Conservation (phyloP, 169 alveolate species). For the Plasmodium gallinaceum region DNA sequence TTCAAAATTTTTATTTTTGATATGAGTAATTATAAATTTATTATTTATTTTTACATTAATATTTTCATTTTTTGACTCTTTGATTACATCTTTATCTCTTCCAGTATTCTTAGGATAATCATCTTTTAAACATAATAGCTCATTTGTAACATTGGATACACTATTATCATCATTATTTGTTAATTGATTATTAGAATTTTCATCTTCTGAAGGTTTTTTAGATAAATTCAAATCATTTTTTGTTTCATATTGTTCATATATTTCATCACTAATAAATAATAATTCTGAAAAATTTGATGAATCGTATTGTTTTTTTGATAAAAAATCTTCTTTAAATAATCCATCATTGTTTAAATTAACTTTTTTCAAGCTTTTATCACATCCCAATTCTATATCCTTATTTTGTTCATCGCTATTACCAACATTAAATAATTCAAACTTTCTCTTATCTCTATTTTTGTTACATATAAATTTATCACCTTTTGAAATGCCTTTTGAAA, state of each 20-base stretch:
- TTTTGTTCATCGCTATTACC: background rate
- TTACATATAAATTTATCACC: constrained; percentile 17
- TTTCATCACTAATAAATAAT: constrained; percentile 13
- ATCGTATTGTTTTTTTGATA: constrained; percentile 10
- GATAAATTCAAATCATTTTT: background rate
- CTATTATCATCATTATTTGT: background rate
- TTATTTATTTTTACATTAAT: no score
- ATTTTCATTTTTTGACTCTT: no score
- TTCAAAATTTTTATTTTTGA: no score
- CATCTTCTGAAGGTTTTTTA: background rate
- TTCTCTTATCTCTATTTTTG: constrained; percentile 34
- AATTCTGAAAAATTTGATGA: constrained; percentile 25
- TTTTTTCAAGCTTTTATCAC: constrained; percentile 8
- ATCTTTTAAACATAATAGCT: background rate
- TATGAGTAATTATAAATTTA: no score
- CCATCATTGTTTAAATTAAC: background rate
- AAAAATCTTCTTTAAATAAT: background rate
- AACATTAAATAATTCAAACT: background rate
- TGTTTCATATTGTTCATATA: constrained; percentile 6
- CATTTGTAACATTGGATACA: background rate
- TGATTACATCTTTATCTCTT: background rate
- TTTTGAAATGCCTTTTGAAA: constrained; percentile 2
- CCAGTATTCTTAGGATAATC: background rate
- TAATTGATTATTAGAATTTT: background rate
- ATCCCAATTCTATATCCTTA: background rate